Evolutionary conservation across 495 filamentous ascomycete genomes (phyloP), one percentile per base, ranked within the genome.

Genomic region (Peziza echinospora): DNA sequence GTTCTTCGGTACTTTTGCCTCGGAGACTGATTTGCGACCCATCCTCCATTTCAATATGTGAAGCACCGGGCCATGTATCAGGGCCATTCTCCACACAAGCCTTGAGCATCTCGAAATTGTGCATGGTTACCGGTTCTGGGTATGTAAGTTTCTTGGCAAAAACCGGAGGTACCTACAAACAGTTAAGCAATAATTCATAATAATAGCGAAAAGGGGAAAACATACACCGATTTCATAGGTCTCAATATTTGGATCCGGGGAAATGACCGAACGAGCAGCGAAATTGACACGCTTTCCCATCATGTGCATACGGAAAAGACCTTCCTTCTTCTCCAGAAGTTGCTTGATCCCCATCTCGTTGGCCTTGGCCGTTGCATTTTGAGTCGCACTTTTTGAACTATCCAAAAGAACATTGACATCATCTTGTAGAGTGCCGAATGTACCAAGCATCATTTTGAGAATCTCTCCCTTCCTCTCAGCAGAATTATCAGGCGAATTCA

Each of bases 221-320:
- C n/a, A n/a, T n/a, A 99, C 87, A 61, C 91, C 91, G 48, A 99
- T 94, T 63, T 99, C 91, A 54, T 87, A 92, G 16, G 87, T 94
- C 63, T 99, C 91, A 56, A 99, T 89, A 56, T 93, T 96, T 3
- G 91, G 91, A 61, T 99, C 91, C 2, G 91, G 89, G 24, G 87
- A 94, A 51, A 99, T 99, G 54, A 99, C 91, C 69, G 79, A 89
- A 60, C 91, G 80, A 45, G 91, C 91, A 47, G 91, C 91, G 60
- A 85, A 94, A 63, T 99, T 96, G 62, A 99, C 91, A 65, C 91
- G 82, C 67, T 99, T 99, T 42, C 91, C 91, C 91, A 99, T 99
- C 87, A 99, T 96, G 66, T 99, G 92, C 71, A 87, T 96, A 53
- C 91, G 71, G 68, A 99, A 96, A 42, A 99, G 65, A 41, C 91